Percentiles rank a stretch among this genome's conserved stretches.
These are phyloP conservation scores for Sporothrix humicola DNA, from an alignment of 2,329 filamentous ascomycete species.

Conservation along the genomic window DNA sequence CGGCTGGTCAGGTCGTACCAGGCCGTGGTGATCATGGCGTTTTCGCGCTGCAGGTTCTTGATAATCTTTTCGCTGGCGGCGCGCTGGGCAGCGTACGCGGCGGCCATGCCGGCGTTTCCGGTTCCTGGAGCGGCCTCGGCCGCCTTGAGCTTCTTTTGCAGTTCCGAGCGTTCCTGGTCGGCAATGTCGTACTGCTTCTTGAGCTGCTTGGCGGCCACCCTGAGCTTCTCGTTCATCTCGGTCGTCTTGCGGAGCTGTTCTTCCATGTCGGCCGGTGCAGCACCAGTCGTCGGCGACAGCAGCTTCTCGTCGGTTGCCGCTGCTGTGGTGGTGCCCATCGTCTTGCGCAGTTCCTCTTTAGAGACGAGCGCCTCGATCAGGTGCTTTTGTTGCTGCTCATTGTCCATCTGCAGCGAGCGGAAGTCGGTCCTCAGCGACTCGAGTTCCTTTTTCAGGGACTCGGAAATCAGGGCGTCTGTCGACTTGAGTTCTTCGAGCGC, in stretches of 20 bases:
- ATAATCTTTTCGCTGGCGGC: slow-evolving; percentile 61
- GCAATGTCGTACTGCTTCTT: slow-evolving; percentile 67
- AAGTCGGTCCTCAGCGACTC: slow-evolving; percentile 60
- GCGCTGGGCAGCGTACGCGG: slow-evolving; percentile 43
- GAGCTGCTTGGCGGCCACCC: slow-evolving; percentile 59
- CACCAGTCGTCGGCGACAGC: not conserved
- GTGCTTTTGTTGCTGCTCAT: slow-evolving; percentile 63
- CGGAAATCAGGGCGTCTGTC: slow-evolving; percentile 63
- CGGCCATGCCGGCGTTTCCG: slow-evolving; percentile 52
- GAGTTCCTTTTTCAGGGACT: slow-evolving; percentile 64
- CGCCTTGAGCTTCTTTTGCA: slow-evolving; percentile 61
- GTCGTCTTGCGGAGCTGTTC: slow-evolving; percentile 48
- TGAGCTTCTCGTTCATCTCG: slow-evolving; percentile 65
- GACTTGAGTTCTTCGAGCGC: slow-evolving; percentile 64
- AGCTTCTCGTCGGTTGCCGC: not conserved
- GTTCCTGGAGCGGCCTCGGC: slow-evolving; percentile 56
- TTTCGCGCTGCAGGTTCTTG: slow-evolving; percentile 76
- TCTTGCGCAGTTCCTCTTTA: slow-evolving; percentile 65
- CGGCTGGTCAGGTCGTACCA: slow-evolving; percentile 84
- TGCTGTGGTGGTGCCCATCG: slow-evolving; percentile 52
- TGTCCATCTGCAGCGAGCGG: slow-evolving; percentile 56
- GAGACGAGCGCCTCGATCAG: slow-evolving; percentile 64
- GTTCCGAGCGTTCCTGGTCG: slow-evolving; percentile 61
- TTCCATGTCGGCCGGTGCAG: slow-evolving; percentile 41
- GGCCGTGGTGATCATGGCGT: slow-evolving; percentile 77